Evolutionary conservation across 768 basidiomycete genomes (phyloP).

Genomic region (Tricholoma furcatifolium): DNA sequence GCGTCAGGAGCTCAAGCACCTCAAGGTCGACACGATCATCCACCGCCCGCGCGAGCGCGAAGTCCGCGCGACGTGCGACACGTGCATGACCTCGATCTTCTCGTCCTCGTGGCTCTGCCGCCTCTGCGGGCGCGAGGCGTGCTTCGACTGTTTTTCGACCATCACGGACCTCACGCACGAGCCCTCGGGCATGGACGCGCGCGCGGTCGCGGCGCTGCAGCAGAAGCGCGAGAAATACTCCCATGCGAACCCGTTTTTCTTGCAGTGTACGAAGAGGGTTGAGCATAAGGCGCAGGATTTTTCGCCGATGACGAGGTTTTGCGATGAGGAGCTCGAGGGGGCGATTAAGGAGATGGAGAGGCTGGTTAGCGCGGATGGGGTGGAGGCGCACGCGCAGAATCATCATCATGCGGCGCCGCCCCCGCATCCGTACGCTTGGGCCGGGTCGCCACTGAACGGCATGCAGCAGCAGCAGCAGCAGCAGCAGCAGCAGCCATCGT

Average conservation of each 20-base stretch:
- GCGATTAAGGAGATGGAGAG: conserved; percentile 71
- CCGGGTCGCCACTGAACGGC: too few relatives aligned
- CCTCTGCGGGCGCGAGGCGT: conserved; percentile 88
- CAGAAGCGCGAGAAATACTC: conserved; percentile 57
- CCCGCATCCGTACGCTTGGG: too few relatives aligned
- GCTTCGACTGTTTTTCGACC: conserved; percentile 76
- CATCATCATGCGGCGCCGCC: background rate
- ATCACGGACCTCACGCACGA: conserved; percentile 64
- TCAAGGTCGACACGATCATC: conserved; percentile 56
- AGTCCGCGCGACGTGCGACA: conserved; percentile 85
- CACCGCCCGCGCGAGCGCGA: conserved; percentile 77
- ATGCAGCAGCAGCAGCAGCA: background rate
- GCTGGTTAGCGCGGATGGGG: conserved; percentile 31
- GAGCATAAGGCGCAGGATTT: conserved; percentile 71
- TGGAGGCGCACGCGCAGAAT: background rate
- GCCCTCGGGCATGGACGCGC: conserved; percentile 43
- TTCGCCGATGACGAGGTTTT: conserved; percentile 80
- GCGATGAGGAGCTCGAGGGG: conserved; percentile 55
- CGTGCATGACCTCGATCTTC: conserved; percentile 92
- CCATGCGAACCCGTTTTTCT: conserved; percentile 70
- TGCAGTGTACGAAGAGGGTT: conserved; percentile 67
- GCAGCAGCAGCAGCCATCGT: background rate
- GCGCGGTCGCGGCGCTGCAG: conserved; percentile 49
- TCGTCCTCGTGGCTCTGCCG: conserved; percentile 89
- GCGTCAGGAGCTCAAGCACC: conserved; percentile 60